A percentile compares a stretch with the other conserved stretches of the same genome.
Evolutionary conservation across 2,329 filamentous ascomycete species (phyloP).

Genomic region (Scedosporium aurantiacum): DNA sequence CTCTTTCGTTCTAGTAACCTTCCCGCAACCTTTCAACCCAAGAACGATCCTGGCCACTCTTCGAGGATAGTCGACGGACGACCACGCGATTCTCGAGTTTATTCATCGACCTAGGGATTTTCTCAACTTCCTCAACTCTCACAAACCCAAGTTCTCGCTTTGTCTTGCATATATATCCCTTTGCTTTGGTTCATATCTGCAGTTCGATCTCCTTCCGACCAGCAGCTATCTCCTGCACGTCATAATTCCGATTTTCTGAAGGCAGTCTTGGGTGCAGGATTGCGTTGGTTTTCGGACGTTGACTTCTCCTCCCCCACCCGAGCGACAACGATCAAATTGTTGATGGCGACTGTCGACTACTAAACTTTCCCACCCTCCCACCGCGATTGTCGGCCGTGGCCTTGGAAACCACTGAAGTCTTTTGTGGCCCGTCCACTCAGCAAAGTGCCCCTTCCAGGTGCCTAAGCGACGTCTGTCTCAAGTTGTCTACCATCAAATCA

Average conservation of each 20-base stretch:
- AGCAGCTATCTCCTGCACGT: background rate
- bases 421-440: slow-evolving; percentile 1
- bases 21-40: background rate
- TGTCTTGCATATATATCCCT: background rate
- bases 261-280: background rate
- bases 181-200: background rate
- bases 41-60: background rate
- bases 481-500: background rate
- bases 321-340: background rate
- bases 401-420: slow-evolving; percentile 2
- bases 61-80: too few relatives aligned
- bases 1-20: background rate
- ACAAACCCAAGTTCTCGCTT: background rate
- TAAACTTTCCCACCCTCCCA: slow-evolving; percentile 1
- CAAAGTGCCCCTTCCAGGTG: slow-evolving; percentile 1
- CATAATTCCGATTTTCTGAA: background rate
- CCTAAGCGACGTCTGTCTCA: background rate
- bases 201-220: background rate
- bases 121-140: background rate
- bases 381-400: slow-evolving; percentile 1
- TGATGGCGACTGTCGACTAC: slow-evolving; percentile 1
- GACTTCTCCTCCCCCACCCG: background rate
- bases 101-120: background rate
- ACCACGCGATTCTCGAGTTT: too few relatives aligned
- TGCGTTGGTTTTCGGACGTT: background rate